Conservation (phyloP, 208 protist species). For the Wallacemonas sp. region DNA sequence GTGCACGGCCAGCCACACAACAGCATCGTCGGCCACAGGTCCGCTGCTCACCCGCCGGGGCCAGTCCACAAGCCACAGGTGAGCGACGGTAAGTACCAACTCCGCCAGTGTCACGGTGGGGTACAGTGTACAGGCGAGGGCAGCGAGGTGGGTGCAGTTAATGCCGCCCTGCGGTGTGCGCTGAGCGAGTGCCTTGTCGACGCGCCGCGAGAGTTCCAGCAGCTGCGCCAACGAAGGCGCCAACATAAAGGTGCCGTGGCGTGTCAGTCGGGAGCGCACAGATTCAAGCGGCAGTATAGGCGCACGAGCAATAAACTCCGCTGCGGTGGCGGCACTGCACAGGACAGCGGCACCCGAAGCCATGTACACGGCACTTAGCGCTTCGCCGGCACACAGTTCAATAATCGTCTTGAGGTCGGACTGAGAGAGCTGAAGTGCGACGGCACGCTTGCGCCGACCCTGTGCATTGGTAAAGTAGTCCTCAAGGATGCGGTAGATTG, state of each 20-base stretch:
- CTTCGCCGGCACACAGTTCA: background rate
- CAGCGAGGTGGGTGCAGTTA: slow-evolving; percentile 39
- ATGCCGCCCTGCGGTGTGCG: slow-evolving; percentile 22
- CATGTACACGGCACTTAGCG: slow-evolving; percentile 2
- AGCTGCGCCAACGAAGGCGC: slow-evolving; percentile 28
- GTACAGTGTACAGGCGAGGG: slow-evolving; percentile 37
- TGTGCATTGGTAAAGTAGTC: slow-evolving; percentile 41
- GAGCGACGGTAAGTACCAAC: slow-evolving; percentile 18
- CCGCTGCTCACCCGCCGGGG: background rate
- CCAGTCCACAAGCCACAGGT: slow-evolving; percentile 9
- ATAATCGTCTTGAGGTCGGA: background rate
- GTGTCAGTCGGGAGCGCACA: slow-evolving; percentile 18
- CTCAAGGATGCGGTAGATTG: slow-evolving; percentile 39
- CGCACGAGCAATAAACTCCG: slow-evolving; percentile 10
- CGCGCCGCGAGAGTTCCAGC: slow-evolving; percentile 46
- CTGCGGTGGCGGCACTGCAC: background rate
- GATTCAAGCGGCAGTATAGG: slow-evolving; percentile 19
- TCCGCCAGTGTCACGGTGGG: slow-evolving; percentile 28
- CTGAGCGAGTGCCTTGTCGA: slow-evolving; percentile 37
- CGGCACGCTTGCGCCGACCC: slow-evolving; percentile 17
- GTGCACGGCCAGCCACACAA: background rate
- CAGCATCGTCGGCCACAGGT: background rate
- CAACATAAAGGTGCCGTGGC: slow-evolving; percentile 15
- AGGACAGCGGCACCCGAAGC: background rate
- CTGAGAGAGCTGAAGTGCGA: background rate